Evolutionary conservation across 768 basidiomycete genomes (phyloP), one percentile per base, ranked within the genome.

Genomic region (Daedaleopsis nitida): DNA sequence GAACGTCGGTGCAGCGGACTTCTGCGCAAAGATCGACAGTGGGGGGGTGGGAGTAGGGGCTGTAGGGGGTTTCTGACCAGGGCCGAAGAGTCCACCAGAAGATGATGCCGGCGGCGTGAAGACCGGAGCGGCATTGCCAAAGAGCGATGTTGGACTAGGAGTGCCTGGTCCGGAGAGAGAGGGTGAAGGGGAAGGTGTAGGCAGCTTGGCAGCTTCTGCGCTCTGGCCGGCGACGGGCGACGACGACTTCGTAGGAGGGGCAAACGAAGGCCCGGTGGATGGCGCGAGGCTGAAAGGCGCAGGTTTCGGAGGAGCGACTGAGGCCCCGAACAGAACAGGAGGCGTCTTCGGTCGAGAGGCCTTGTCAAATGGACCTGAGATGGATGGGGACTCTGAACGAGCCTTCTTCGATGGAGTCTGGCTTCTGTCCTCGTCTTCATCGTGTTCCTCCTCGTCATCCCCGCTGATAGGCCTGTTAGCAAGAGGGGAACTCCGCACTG

Each of bases 401-500:
- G 51, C 55, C 17, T 63, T 55, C 24, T 60, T 55, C 39, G 56
- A 51, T 19, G 52, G 38, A 27, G 59, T 43, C 52, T 45, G 59
- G 27, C 13, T 10, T 17, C 39, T 42, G 50, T 54, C 49, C 16
- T 55, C 62, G 13, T 58, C 38, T 32, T 37, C 58, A 4, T 52
- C 27, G 50, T 12, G 34, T 3, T 49, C 56, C 1, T 54, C 55
- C 38, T 74, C 72, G 17, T 73, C 73, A 12, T 76, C 81, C 66
- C 76, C 60, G 24, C 65, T 63, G 78, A 83, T 57, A 76, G 76
- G 55, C 6, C 80, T 77, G 58, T 73, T 84, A 5, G 91, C 86
- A 52, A 92, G 76, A 1, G 91, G 91, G 3, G 91, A 92, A 65
- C 91, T 92, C n/a, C 88, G 84, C 3, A 80, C 73, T 0, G 90